phyloP scores from a whole-genome alignment of 208 protist genomes.

The Endotrypanum monterogeii region DNA sequence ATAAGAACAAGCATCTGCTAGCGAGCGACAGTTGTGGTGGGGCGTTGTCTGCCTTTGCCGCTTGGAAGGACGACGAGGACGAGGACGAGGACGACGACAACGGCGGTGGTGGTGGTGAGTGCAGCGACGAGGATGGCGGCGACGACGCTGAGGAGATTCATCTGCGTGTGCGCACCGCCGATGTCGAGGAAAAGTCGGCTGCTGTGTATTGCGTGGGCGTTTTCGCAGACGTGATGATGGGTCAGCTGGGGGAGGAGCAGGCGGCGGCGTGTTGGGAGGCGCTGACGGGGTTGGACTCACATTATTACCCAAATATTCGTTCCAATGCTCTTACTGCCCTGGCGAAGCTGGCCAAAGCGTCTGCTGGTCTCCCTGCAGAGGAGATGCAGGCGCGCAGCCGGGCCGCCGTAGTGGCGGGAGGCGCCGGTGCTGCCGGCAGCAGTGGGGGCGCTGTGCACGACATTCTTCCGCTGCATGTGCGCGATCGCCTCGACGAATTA shows the following conservation, averaged over 20 bases:
- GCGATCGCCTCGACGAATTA: constrained; percentile 55
- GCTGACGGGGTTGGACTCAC: constrained; percentile 41
- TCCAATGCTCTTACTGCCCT: constrained; percentile 60
- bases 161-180: constrained; percentile 72
- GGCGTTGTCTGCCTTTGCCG: constrained; percentile 15
- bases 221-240: constrained; percentile 65
- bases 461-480: constrained; percentile 47
- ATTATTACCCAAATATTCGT: constrained; percentile 75
- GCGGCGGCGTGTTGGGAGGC: constrained; percentile 58
- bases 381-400: constrained; percentile 32
- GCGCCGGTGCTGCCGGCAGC: not conserved
- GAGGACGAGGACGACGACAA: constrained; percentile 28
- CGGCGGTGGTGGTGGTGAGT: no score
- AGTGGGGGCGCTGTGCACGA: constrained; percentile 32
- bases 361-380: constrained; percentile 35
- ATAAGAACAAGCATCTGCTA: constrained; percentile 74
- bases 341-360: constrained; percentile 65
- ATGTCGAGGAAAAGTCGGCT: constrained; percentile 84
- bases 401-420: constrained; percentile 6
- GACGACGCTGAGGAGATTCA: constrained; percentile 70
- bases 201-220: constrained; percentile 83
- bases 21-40: constrained; percentile 31
- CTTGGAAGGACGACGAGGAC: constrained; percentile 27
- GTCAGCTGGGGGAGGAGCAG: constrained; percentile 47
- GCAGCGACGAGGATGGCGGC: constrained; percentile 44